Conservation (phyloP, 2,329 filamentous ascomycete genomes). For the Neurospora crassa region DNA sequence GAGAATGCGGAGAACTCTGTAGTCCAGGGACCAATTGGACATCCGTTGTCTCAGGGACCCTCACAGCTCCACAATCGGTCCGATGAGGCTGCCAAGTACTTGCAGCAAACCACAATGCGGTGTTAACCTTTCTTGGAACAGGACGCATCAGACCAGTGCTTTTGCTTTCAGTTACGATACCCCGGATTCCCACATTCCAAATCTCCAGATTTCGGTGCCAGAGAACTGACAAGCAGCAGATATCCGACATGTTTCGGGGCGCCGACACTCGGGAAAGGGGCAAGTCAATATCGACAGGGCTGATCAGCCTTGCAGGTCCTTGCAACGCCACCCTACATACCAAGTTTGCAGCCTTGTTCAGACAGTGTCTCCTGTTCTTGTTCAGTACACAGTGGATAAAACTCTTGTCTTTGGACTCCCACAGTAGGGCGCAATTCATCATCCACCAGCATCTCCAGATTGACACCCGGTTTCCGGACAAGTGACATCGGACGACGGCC, state of each 20-base stretch:
- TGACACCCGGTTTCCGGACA: neutral
- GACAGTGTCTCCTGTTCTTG: neutral
- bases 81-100: conserved; percentile 18
- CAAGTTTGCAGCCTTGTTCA: neutral
- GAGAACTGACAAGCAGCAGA: neutral
- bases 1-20: conserved; percentile 16
- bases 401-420: neutral
- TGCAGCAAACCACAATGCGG: neutral
- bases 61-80: conserved; percentile 16
- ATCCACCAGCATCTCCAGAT: neutral
- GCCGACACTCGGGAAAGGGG: neutral
- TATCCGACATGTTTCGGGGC: neutral
- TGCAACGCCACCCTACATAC: neutral
- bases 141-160: neutral
- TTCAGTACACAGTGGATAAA: neutral
- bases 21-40: conserved; percentile 6
- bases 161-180: neutral
- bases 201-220: neutral
- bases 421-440: neutral
- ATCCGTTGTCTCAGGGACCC: conserved; percentile 10
- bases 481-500: neutral
- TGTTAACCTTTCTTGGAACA: neutral
- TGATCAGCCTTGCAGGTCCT: neutral
- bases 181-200: neutral
- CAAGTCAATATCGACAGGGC: neutral